Percentiles rank a stretch among this genome's conserved stretches.
Conservation (phyloP, 768 basidiomycete species). For the Amylocystis lapponica region DNA sequence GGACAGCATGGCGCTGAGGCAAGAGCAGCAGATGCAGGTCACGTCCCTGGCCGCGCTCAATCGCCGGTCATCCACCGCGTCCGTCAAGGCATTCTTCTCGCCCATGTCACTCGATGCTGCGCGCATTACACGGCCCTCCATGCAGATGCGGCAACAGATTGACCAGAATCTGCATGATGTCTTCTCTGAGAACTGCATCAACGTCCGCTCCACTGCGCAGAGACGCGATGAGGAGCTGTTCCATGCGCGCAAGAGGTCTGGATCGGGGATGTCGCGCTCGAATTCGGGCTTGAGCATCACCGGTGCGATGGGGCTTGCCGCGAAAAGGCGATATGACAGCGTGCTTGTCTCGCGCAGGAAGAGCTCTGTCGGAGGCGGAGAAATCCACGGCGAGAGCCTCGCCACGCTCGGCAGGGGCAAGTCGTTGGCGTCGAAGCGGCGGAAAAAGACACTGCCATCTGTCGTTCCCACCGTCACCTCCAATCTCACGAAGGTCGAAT, state of each 20-base stretch:
- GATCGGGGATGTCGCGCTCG: constrained; percentile 43
- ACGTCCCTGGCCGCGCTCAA: constrained; percentile 29
- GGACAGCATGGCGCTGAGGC: constrained; percentile 15
- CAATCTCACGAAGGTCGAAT: constrained; percentile 4
- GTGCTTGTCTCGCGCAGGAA: constrained; percentile 58
- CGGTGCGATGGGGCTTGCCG: constrained; percentile 47
- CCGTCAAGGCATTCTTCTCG: constrained; percentile 55
- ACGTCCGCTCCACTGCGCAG: constrained; percentile 61
- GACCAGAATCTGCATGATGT: constrained; percentile 80
- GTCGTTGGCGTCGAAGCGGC: constrained; percentile 9
- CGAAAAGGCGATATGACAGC: constrained; percentile 58
- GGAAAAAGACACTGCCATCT: constrained; percentile 14
- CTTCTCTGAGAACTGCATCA: constrained; percentile 65
- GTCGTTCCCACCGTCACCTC: constrained; percentile 9
- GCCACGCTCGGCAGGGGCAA: constrained; percentile 6
- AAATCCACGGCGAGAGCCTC: neutral
- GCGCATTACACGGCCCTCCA: constrained; percentile 62
- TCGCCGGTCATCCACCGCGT: constrained; percentile 59
- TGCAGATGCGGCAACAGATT: constrained; percentile 59
- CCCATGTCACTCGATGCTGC: constrained; percentile 47
- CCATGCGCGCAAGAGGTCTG: constrained; percentile 40
- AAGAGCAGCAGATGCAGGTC: constrained; percentile 14
- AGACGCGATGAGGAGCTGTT: constrained; percentile 61
- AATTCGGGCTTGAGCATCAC: constrained; percentile 57
- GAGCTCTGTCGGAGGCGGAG: constrained; percentile 34